These are phyloP conservation scores for Hypoxylon perforatum DNA, from an alignment of 495 filamentous ascomycete genomes.

Conservation along the genomic window DNA sequence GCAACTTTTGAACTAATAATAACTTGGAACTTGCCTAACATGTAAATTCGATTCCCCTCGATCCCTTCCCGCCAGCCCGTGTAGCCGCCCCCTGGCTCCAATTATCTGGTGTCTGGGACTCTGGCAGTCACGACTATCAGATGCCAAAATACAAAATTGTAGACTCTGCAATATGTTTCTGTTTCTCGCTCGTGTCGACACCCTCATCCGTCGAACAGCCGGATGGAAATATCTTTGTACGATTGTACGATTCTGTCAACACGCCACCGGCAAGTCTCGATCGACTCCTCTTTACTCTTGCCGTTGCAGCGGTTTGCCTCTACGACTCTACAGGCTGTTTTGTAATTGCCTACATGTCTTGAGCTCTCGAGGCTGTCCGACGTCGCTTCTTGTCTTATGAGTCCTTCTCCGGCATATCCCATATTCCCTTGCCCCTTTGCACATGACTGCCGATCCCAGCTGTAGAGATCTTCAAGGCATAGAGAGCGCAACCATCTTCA, in stretches of 20 bases:
- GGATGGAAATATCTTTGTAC: background rate
- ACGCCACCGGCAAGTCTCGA: slow-evolving; percentile 22
- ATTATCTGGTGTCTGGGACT: slow-evolving; percentile 25
- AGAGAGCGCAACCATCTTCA: slow-evolving; percentile 13
- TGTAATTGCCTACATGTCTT: background rate
- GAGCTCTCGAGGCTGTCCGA: slow-evolving; percentile 33
- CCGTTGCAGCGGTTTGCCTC: slow-evolving; percentile 22
- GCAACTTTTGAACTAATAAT: slow-evolving; percentile 1
- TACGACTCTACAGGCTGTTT: slow-evolving; percentile 23
- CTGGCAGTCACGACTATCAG: too few relatives aligned
- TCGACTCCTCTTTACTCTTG: slow-evolving; percentile 18
- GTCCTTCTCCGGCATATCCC: slow-evolving; percentile 12
- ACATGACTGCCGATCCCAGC: slow-evolving; percentile 40
- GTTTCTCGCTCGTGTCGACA: too few relatives aligned
- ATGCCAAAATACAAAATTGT: too few relatives aligned
- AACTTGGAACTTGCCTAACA: background rate
- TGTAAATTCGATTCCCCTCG: background rate
- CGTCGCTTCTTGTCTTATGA: slow-evolving; percentile 29
- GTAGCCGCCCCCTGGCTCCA: slow-evolving; percentile 27
- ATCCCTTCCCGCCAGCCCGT: slow-evolving; percentile 27
- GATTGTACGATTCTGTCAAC: slow-evolving; percentile 1
- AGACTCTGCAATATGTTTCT: background rate
- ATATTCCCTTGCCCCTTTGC: background rate
- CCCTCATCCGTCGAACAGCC: too few relatives aligned
- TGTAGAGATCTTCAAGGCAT: slow-evolving; percentile 27